A percentile compares a stretch with the other conserved stretches of the same genome.
Conservation (phyloP, 805 yeast genomes). For the Cyberlindnera saturnus region DNA sequence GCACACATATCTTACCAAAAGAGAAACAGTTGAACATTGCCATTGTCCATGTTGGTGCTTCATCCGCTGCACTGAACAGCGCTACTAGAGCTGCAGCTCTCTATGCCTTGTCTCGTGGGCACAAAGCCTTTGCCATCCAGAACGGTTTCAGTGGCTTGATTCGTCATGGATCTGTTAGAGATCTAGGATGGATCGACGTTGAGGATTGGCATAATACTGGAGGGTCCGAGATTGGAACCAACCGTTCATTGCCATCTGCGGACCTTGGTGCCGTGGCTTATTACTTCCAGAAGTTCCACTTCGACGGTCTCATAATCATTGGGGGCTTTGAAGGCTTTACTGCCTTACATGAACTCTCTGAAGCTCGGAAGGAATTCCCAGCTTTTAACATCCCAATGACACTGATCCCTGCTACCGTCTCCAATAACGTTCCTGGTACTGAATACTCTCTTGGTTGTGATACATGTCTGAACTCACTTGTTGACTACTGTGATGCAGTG, state of each 20-base stretch:
- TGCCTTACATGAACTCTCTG: conserved; percentile 74
- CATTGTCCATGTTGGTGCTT: conserved; percentile 91
- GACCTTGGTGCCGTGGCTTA: conserved; percentile 91
- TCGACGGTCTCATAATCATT: conserved; percentile 84
- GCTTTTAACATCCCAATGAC: conserved; percentile 93
- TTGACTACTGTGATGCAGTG: conserved; percentile 89
- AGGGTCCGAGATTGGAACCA: conserved; percentile 96
- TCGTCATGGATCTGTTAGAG: conserved; percentile 78
- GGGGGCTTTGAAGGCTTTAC: conserved; percentile 98
- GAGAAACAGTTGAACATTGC: conserved; percentile 68
- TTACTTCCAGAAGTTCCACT: conserved; percentile 80
- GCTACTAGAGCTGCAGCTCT: conserved; percentile 88
- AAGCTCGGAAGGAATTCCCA: conserved; percentile 75
- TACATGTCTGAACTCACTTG: conserved; percentile 88
- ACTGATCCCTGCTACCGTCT: conserved; percentile 89
- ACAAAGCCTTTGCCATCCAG: conserved; percentile 81
- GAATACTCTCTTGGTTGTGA: conserved; percentile 94
- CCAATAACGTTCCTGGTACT: conserved; percentile 98
- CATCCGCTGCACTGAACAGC: conserved; percentile 93
- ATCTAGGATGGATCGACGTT: conserved; percentile 76
- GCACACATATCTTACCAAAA: conserved; percentile 52
- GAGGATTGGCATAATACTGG: conserved; percentile 87
- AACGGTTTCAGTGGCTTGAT: conserved; percentile 92
- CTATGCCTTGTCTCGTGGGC: conserved; percentile 86
- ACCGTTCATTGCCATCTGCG: conserved; percentile 71